Evolutionary conservation across 1,139 yeast species (phyloP).

Genomic region (Suhomyces guaymorum): DNA sequence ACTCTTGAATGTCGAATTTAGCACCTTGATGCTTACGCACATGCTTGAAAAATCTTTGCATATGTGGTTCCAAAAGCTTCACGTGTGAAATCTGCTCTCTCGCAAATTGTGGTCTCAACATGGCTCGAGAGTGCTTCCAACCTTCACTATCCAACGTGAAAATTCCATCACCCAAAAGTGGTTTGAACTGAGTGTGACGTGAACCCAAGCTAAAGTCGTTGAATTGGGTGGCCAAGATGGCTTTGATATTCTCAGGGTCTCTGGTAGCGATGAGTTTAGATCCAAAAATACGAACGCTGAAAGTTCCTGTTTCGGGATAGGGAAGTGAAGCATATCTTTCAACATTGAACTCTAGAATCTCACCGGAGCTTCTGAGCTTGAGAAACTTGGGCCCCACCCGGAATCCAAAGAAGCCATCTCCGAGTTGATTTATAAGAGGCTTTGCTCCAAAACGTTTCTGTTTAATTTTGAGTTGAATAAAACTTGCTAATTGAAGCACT

Average conservation of each 20-base stretch:
- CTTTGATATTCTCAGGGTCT: constrained; percentile 36
- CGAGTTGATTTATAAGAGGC: constrained; percentile 7
- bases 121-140: constrained; percentile 59
- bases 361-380: constrained; percentile 14
- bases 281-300: constrained; percentile 18
- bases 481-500: constrained; percentile 1
- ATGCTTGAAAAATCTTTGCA: constrained; percentile 39
- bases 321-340: constrained; percentile 10
- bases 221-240: constrained; percentile 46
- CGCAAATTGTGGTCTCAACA: constrained; percentile 61
- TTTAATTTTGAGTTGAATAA: constrained; percentile 2
- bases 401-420: constrained; percentile 19
- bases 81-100: constrained; percentile 57
- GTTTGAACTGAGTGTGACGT: constrained; percentile 44
- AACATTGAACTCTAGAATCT: constrained; percentile 14
- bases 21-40: constrained; percentile 25
- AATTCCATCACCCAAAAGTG: constrained; percentile 57
- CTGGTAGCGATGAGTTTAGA: constrained; percentile 17
- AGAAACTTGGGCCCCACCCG: constrained; percentile 8
- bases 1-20: constrained; percentile 38
- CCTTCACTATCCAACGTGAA: constrained; percentile 57
- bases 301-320: constrained; percentile 16
- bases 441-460: constrained; percentile 14
- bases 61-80: constrained; percentile 48
- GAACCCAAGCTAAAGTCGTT: constrained; percentile 53